Evolutionary conservation across 2,329 filamentous ascomycete species (phyloP).

Genomic region (Cladosporium austrohemisphaericum): DNA sequence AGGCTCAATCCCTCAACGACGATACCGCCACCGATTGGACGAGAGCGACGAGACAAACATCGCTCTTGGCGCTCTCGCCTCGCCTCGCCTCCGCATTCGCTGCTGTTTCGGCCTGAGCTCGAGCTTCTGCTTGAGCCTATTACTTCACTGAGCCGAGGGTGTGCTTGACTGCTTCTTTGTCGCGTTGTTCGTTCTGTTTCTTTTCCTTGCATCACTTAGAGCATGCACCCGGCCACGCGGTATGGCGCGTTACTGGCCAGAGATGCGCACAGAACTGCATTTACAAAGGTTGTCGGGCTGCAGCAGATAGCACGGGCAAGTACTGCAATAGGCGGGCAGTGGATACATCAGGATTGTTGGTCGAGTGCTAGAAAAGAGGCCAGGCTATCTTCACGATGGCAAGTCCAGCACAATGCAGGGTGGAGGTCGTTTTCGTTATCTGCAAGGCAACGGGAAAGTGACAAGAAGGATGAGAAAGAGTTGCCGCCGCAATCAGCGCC

Average conservation of each 20-base stretch:
- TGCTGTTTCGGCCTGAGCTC: not conserved
- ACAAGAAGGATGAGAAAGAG: conserved; percentile 12
- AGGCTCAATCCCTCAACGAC: not conserved
- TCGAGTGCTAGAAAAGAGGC: not conserved
- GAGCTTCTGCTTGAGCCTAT: conserved; percentile 2
- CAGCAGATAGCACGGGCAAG: not conserved
- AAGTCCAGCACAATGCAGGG: not conserved
- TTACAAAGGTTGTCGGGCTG: not conserved
- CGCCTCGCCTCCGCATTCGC: conserved; percentile 3
- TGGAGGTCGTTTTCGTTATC: not conserved
- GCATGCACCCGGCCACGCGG: conserved; percentile 10
- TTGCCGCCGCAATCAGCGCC: conserved; percentile 5
- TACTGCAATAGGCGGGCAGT: not conserved
- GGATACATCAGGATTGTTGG: not conserved
- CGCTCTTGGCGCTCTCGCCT: not conserved
- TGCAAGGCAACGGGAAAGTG: not conserved
- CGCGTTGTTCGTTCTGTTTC: not conserved
- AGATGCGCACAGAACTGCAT: not conserved
- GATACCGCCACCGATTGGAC: conserved; percentile 1
- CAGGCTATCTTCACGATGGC: not conserved
- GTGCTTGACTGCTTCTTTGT: not conserved
- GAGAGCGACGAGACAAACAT: not conserved
- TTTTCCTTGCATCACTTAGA: not conserved
- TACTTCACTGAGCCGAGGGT: conserved; percentile 3
- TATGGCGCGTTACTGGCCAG: conserved; percentile 7